Conservation (phyloP, 768 basidiomycete genomes). For the Auriculariales sp. region DNA sequence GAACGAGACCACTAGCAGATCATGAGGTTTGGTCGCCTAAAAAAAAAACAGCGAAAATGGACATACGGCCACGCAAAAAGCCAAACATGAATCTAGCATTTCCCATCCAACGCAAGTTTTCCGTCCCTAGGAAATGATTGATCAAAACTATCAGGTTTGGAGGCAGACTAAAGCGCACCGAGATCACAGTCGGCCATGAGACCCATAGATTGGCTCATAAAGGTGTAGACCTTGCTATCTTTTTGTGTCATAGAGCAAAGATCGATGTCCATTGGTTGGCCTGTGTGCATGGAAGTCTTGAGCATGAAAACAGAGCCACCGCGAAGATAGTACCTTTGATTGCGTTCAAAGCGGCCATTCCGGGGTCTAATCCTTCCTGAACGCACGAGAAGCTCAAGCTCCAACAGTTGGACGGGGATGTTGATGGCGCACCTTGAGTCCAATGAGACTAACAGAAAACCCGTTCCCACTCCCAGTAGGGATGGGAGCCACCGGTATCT, state of each 20-base stretch:
- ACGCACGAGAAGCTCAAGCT: conserved; percentile 1
- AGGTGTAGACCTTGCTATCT: conserved; percentile 49
- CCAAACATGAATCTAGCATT: conserved; percentile 65
- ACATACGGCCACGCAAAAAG: conserved; percentile 50
- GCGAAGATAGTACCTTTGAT: conserved; percentile 46
- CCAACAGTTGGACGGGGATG: neutral
- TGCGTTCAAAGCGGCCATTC: conserved; percentile 56
- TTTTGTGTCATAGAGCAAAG: conserved; percentile 63
- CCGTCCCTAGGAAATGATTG: conserved; percentile 33
- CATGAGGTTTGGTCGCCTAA: neutral
- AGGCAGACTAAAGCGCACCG: conserved; percentile 19
- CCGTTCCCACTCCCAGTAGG: conserved; percentile 79
- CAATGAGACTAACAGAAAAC: conserved; percentile 56
- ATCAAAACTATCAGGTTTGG: neutral
- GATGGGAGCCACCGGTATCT: conserved; percentile 59
- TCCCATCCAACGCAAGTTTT: conserved; percentile 78
- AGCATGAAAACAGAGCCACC: neutral
- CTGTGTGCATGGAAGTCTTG: too few relatives aligned
- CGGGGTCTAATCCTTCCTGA: conserved; percentile 58
- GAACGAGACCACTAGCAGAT: conserved; percentile 35
- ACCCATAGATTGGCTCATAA: conserved; percentile 72
- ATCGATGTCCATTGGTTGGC: conserved; percentile 60
- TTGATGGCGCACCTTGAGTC: conserved; percentile 34
- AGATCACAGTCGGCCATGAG: conserved; percentile 78
- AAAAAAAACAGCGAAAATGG: neutral